A percentile compares a stretch with the other conserved stretches of the same genome.
phyloP scores from a whole-genome alignment of 2,329 filamentous ascomycete genomes.

The Neonectria ditissima region DNA sequence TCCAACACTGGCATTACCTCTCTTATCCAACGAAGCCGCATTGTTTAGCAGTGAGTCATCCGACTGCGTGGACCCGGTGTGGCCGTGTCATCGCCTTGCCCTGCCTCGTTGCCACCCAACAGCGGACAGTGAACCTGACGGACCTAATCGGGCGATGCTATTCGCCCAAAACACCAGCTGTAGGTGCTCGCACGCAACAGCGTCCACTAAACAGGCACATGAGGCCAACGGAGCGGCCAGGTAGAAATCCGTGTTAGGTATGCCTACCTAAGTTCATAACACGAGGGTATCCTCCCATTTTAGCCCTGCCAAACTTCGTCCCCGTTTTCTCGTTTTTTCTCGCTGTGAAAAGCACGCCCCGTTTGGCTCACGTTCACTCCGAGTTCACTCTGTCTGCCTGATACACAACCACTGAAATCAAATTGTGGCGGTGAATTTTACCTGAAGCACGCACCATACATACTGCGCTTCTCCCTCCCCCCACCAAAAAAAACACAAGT shows the following conservation, averaged over 20 bases:
- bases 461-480: not conserved
- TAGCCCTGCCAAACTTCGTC: not conserved
- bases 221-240: slow-evolving; percentile 15
- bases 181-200: not conserved
- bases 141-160: not conserved
- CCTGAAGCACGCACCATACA: slow-evolving; percentile 6
- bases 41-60: slow-evolving; percentile 20
- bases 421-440: slow-evolving; percentile 20
- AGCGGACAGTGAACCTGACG: slow-evolving; percentile 11
- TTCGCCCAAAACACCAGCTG: not conserved
- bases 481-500: slow-evolving; percentile 32
- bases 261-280: slow-evolving; percentile 2
- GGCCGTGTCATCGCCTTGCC: slow-evolving; percentile 21
- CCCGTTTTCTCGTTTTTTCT: not conserved
- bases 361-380: not conserved
- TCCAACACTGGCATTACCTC: not conserved
- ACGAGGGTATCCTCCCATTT: not conserved
- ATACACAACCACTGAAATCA: slow-evolving; percentile 8
- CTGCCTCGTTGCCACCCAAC: slow-evolving; percentile 17
- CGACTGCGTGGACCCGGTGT: not conserved
- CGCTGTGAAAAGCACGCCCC: not conserved
- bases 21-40: not conserved
- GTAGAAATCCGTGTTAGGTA: slow-evolving; percentile 1
- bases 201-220: slow-evolving; percentile 14
- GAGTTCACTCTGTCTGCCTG: not conserved